Conservation (phyloP, 495 filamentous ascomycete genomes). For the Coniosporium apollinis region DNA sequence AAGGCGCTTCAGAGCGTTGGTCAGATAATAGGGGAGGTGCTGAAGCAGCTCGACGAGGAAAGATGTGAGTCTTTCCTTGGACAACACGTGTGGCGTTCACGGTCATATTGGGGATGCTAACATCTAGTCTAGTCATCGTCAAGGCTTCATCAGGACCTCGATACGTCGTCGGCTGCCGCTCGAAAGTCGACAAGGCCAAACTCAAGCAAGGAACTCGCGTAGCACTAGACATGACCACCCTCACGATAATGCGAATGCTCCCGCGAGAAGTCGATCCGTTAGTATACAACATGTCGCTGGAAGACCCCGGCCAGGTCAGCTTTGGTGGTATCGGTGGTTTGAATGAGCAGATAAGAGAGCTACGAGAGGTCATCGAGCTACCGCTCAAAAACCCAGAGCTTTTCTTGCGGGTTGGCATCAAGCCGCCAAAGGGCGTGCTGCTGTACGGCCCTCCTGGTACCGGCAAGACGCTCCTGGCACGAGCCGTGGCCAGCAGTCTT, state of each 20-base stretch:
- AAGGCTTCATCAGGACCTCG: constrained; percentile 94
- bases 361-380: constrained; percentile 95
- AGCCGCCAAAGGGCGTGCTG: constrained; percentile 94
- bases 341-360: constrained; percentile 96
- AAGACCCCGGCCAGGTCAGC: constrained; percentile 94
- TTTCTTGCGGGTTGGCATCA: constrained; percentile 94
- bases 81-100: too few relatives aligned
- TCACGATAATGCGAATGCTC: constrained; percentile 99
- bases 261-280: constrained; percentile 96
- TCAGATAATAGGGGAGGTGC: constrained; percentile 96
- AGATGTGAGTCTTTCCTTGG: constrained; percentile 50
- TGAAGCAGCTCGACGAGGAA: constrained; percentile 98
- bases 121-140: constrained; percentile 39
- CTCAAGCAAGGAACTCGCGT: constrained; percentile 97
- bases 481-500: constrained; percentile 89
- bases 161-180: constrained; percentile 96
- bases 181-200: constrained; percentile 92
- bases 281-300: constrained; percentile 99
- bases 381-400: constrained; percentile 98
- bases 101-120: too few relatives aligned
- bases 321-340: constrained; percentile 98
- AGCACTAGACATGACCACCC: constrained; percentile 97
- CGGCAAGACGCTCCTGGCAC: constrained; percentile 87
- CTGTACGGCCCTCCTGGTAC: constrained; percentile 97
- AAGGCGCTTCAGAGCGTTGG: constrained; percentile 98